These are phyloP conservation scores for Dryadomyces quercivorus DNA, from an alignment of 2,329 filamentous ascomycete genomes.

Conservation along the genomic window DNA sequence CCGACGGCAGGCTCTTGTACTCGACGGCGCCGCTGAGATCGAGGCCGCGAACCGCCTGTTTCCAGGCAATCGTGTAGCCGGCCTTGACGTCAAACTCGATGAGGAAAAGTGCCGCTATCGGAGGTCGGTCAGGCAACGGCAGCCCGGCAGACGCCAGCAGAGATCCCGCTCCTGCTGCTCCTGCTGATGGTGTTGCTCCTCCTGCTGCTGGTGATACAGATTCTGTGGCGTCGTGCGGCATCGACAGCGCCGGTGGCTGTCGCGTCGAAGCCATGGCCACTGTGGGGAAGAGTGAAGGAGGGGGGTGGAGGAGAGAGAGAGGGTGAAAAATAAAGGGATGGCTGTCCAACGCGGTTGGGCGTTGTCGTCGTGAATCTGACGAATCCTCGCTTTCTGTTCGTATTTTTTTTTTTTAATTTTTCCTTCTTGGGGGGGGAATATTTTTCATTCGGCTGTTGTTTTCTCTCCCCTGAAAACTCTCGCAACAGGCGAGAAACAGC, in stretches of 20 bases:
- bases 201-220: no score
- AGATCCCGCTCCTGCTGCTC: not conserved
- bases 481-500: not conserved
- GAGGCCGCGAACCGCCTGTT: conserved; percentile 56
- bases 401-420: not conserved
- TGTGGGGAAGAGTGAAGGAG: not conserved
- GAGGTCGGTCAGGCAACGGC: conserved; percentile 34
- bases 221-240: not conserved
- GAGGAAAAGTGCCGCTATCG: conserved; percentile 70
- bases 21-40: conserved; percentile 79
- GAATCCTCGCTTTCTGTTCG: not conserved
- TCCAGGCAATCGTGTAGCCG: conserved; percentile 86
- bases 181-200: no score
- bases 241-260: not conserved
- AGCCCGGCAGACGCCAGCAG: not conserved
- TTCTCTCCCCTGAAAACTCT: not conserved
- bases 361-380: not conserved
- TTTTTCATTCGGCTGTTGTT: not conserved
- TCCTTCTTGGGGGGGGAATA: not conserved
- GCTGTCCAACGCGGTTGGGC: not conserved
- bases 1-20: conserved; percentile 92
- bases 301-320: not conserved
- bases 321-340: not conserved
- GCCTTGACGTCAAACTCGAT: conserved; percentile 89
- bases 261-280: not conserved